Evolutionary conservation across 2,329 filamentous ascomycete species (phyloP).

Genomic region (Sclerotinia nivalis): DNA sequence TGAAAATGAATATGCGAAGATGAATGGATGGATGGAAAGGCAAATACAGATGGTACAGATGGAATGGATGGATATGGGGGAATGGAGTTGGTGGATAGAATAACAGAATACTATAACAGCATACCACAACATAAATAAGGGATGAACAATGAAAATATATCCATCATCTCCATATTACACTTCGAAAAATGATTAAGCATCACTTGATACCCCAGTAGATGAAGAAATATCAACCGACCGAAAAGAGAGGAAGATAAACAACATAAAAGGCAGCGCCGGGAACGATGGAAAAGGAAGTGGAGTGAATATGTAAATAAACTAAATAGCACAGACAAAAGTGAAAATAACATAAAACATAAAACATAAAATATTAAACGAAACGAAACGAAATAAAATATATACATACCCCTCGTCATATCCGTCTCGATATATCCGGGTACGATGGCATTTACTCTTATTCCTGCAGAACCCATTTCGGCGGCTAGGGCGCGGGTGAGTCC

Average conservation of each 20-base stretch:
- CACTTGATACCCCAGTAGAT: no score
- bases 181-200: no score
- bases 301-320: not conserved
- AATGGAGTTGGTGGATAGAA: not conserved
- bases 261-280: no score
- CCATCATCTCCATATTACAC: no score
- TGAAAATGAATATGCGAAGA: not conserved
- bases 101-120: not conserved
- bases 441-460: constrained; percentile 76
- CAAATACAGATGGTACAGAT: not conserved
- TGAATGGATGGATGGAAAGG: not conserved
- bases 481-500: constrained; percentile 69
- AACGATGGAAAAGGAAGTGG: not conserved
- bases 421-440: constrained; percentile 82
- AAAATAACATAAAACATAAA: not conserved
- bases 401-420: constrained; percentile 71
- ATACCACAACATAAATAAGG: not conserved
- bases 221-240: no score
- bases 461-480: constrained; percentile 58
- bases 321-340: not conserved
- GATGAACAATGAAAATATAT: not conserved
- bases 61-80: no score
- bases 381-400: not conserved
- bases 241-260: not conserved
- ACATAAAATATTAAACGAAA: not conserved